phyloP scores from a whole-genome alignment of 2,329 filamentous ascomycete genomes.

The Pseudogymnoascus sp. region DNA sequence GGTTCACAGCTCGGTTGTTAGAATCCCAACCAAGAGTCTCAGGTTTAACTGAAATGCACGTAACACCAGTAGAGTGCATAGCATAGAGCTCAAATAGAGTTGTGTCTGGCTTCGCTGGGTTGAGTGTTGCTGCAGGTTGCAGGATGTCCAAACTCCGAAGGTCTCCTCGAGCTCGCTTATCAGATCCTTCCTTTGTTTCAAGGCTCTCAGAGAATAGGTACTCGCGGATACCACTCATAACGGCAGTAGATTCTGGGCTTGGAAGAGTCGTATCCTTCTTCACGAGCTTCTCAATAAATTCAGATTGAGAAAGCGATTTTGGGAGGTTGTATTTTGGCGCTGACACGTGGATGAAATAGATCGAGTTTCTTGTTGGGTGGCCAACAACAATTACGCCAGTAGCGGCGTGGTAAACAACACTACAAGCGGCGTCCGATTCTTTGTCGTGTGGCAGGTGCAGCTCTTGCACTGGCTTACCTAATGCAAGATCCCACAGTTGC shows the following conservation, averaged over 20 bases:
- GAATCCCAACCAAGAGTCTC: conserved; percentile 85
- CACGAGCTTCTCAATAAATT: conserved; percentile 72
- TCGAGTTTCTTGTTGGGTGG: conserved; percentile 91
- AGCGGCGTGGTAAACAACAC: conserved; percentile 83
- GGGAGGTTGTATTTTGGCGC: conserved; percentile 83
- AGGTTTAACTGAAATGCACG: conserved; percentile 76
- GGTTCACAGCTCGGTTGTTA: conserved; percentile 77
- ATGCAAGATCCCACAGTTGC: conserved; percentile 94
- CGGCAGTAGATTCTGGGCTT: conserved; percentile 87
- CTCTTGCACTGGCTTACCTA: conserved; percentile 93
- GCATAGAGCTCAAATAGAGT: conserved; percentile 90
- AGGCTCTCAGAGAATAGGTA: conserved; percentile 62
- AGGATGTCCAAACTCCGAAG: conserved; percentile 88
- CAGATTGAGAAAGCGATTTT: conserved; percentile 73
- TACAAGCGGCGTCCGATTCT: conserved; percentile 96
- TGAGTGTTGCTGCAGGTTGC: conserved; percentile 55
- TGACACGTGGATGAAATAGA: conserved; percentile 94
- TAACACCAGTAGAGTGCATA: conserved; percentile 97
- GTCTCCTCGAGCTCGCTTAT: conserved; percentile 57
- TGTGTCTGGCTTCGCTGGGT: conserved; percentile 58
- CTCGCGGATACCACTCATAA: conserved; percentile 93
- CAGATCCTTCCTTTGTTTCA: conserved; percentile 6
- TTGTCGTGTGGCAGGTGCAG: conserved; percentile 93
- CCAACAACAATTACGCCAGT: conserved; percentile 92
- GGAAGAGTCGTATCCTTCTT: conserved; percentile 64